Evolutionary conservation across 768 basidiomycete species (phyloP).

Genomic region (Suillus bovinus): DNA sequence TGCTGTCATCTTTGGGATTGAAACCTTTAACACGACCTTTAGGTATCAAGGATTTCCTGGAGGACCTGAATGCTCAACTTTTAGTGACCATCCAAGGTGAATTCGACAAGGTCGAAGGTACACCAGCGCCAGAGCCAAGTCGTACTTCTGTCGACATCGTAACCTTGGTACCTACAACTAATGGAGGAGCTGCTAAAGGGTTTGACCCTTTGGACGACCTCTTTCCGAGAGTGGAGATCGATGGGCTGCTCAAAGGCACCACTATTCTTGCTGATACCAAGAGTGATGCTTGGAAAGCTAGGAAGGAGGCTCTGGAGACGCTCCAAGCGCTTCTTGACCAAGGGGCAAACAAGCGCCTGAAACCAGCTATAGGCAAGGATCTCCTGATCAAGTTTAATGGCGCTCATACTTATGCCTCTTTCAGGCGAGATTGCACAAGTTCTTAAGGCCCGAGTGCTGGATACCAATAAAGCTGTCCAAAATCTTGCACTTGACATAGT

Average conservation of each 20-base stretch:
- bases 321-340: constrained; percentile 85
- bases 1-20: not conserved
- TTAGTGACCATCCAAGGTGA: constrained; percentile 87
- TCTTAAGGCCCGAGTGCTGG: constrained; percentile 83
- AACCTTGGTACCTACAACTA: constrained; percentile 43
- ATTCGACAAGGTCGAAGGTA: constrained; percentile 90
- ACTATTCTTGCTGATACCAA: constrained; percentile 81
- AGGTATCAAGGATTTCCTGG: constrained; percentile 91
- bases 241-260: constrained; percentile 80
- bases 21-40: constrained; percentile 17
- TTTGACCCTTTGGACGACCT: constrained; percentile 87
- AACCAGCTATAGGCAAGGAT: constrained; percentile 77
- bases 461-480: constrained; percentile 95
- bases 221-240: constrained; percentile 93
- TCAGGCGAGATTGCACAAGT: constrained; percentile 88
- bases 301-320: constrained; percentile 91
- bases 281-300: constrained; percentile 94
- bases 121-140: constrained; percentile 72
- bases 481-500: constrained; percentile 87
- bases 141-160: constrained; percentile 77
- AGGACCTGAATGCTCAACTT: constrained; percentile 93
- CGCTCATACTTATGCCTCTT: constrained; percentile 1
- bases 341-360: constrained; percentile 89
- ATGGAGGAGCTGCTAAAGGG: constrained; percentile 41
- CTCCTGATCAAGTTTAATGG: not conserved